Percentiles rank a stretch among this genome's conserved stretches.
Evolutionary conservation across 805 yeast genomes (phyloP).

Genomic region (Candida xyloterini): DNA sequence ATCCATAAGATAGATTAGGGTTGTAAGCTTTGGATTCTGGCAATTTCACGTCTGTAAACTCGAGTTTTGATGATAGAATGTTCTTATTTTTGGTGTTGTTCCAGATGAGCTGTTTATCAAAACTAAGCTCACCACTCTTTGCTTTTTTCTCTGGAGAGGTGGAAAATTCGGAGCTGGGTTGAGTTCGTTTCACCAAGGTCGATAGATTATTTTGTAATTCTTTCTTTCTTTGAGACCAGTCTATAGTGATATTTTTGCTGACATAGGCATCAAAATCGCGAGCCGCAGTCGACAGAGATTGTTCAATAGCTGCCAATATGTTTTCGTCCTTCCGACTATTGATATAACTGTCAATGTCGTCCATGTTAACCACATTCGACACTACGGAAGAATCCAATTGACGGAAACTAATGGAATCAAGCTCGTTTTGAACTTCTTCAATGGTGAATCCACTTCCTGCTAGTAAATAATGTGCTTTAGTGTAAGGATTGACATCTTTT

Average conservation of each 20-base stretch:
- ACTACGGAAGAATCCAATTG: slow-evolving; percentile 15
- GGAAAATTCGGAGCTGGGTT: slow-evolving; percentile 17
- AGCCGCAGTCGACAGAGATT: slow-evolving; percentile 67
- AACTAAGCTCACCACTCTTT: slow-evolving; percentile 13
- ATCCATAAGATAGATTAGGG: slow-evolving; percentile 38
- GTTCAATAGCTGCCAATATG: slow-evolving; percentile 79
- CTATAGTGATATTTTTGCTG: slow-evolving; percentile 66
- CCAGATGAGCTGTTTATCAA: slow-evolving; percentile 30
- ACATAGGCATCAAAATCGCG: slow-evolving; percentile 80
- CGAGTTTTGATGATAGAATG: slow-evolving; percentile 28
- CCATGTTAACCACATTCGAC: slow-evolving; percentile 8
- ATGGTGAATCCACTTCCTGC: slow-evolving; percentile 88
- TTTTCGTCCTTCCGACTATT: slow-evolving; percentile 76
- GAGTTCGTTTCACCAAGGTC: slow-evolving; percentile 38
- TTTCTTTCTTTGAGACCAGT: slow-evolving; percentile 79
- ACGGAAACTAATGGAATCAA: slow-evolving; percentile 39
- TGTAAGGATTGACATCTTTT: slow-evolving; percentile 40
- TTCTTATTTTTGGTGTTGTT: slow-evolving; percentile 26
- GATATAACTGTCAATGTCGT: slow-evolving; percentile 61
- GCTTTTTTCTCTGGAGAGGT: slow-evolving; percentile 16
- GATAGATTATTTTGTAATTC: slow-evolving; percentile 75
- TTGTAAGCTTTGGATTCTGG: slow-evolving; percentile 22
- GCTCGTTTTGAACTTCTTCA: slow-evolving; percentile 70
- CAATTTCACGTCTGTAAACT: slow-evolving; percentile 31
- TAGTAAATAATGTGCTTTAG: slow-evolving; percentile 81